Base-by-base conservation (phyloP, 305 asterid genomes). In the Fraxinus nigra region DNA sequence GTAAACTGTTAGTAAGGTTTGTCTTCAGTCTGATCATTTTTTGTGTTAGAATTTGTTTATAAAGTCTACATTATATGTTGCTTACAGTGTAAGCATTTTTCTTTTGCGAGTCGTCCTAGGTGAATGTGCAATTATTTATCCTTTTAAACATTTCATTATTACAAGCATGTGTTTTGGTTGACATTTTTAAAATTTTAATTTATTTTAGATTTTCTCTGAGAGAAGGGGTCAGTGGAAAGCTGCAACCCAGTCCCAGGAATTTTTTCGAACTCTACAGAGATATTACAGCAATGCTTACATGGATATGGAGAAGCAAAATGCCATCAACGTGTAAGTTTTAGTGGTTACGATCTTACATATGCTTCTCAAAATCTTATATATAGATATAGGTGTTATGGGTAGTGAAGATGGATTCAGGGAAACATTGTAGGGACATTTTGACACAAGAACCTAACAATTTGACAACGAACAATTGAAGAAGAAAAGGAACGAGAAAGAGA, bases 161-260 rank as follows among this genome's bases (percentile, higher is more conserved):
- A 65, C 82, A 80, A 76, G 26, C 70, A 33, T 83, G 77, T 65
- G 63, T 28, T 28, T 78, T 76, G 73, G 32, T 77, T 82, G 82
- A 82, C 75, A 35, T 74, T 81, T 80, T 78, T 65, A 75, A 76
- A 26, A 78, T 75, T 85, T 75, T 82, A 59, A 69, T 83, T 79
- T 82, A 18, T 59, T 79, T 79, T 78, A 97, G 99, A 91, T 97
- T 82, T 97, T 97, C 90, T 94, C 97, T 7, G 88, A 90, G 89
- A 91, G 97, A 82, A 91, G 98, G 86, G 98, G 99, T 65, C 97
- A 97, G 88, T 97, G 99, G 98, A 93, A 89, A 86, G 98, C 99
- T 84, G 98, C 99, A 28, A 93, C 91, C 33, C 97, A 97, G 87
- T 97, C 99, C 69, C 98, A 94, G 89, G 99, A 97, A 88, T 93